Base-by-base conservation (phyloP, 345 rosid genomes). In the Dovyalis caffra region DNA sequence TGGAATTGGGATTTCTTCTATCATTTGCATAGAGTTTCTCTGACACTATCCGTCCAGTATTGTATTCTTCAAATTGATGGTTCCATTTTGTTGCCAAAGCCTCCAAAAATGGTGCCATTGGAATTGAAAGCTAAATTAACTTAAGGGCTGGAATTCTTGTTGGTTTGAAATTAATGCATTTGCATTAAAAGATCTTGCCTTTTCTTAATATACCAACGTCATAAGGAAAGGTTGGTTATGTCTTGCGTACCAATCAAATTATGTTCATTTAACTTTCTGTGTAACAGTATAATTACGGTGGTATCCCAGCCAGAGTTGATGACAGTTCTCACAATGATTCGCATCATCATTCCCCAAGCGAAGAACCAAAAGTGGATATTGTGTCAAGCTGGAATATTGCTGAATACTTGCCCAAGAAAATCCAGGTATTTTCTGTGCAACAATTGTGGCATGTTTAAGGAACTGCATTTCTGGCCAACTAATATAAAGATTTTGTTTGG, bases 331-430 rank as follows among this genome's bases (percentile, higher is more conserved):
- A 77, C 65, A 66, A 33, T 75, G 82, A 71, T 58, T 70, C 68
- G 25, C 69, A 57, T 1, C 72, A 57, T 64, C 20, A 64, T 40
- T 65, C 75, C 25, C 82, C 69, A 5, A 56, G 33, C 70, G 89
- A 87, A 32, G 84, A 87, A 68, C 74, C 86, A 53, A 86, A 85
- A 86, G 90, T 88, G 74, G 87, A 90, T 76, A 91, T 95, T 84
- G 92, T 91, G 57, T 92, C 97, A 74, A 89, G 88, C 84, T 95
- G 99, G 99, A 90, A 87, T 66, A 82, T 90, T 76, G 91, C 95
- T 53, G 91, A 90, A 71, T 83, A 77, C 75, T 84, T 95, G 60
- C 97, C 97, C 28, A 88, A 95, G 84, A 84, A 88, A 82, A 85
- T 95, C 82, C 91, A 90, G 90, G 98, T 88, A 70, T 33, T 66